phyloP scores from a whole-genome alignment of 345 rosid species.

The Dipteronia dyeriana region DNA sequence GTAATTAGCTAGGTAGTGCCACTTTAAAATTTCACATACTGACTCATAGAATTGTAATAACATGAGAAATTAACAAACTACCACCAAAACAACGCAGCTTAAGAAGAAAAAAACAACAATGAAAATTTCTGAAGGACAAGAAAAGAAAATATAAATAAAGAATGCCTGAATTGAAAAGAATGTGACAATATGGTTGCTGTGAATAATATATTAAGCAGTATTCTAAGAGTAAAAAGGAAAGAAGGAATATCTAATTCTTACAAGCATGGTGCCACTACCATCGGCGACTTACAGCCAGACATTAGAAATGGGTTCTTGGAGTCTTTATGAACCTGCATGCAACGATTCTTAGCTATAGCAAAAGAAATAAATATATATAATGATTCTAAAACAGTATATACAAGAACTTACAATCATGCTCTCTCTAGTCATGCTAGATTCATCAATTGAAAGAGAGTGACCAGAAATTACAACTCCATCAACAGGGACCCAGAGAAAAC shows the following conservation, averaged over 20 bases:
- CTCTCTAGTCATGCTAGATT: conserved; percentile 99
- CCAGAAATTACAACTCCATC: conserved; percentile 85
- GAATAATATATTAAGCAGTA: not conserved
- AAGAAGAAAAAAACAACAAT: not conserved
- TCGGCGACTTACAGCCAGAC: conserved; percentile 99
- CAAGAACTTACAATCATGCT: conserved; percentile 73
- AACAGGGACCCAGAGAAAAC: conserved; percentile 77
- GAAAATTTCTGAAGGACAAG: not conserved
- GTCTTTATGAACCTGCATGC: conserved; percentile 79
- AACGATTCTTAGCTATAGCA: conserved; percentile 11
- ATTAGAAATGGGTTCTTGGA: conserved; percentile 79
- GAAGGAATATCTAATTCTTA: conserved; percentile 26
- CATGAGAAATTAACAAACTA: too few relatives aligned
- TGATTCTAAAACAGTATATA: not conserved
- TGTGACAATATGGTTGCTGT: not conserved
- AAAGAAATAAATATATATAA: conserved; percentile 15
- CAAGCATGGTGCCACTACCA: conserved; percentile 95
- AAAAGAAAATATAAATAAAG: too few relatives aligned
- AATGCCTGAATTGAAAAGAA: not conserved
- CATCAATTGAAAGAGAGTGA: conserved; percentile 87
- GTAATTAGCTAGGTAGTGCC: too few relatives aligned
- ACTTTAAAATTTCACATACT: too few relatives aligned
- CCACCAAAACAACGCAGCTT: too few relatives aligned
- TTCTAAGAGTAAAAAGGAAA: not conserved
- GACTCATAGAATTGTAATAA: too few relatives aligned